Percentiles rank a stretch among this genome's conserved stretches.
Conservation (phyloP, 2,329 filamentous ascomycete genomes). For the Fusarium albosuccineum region DNA sequence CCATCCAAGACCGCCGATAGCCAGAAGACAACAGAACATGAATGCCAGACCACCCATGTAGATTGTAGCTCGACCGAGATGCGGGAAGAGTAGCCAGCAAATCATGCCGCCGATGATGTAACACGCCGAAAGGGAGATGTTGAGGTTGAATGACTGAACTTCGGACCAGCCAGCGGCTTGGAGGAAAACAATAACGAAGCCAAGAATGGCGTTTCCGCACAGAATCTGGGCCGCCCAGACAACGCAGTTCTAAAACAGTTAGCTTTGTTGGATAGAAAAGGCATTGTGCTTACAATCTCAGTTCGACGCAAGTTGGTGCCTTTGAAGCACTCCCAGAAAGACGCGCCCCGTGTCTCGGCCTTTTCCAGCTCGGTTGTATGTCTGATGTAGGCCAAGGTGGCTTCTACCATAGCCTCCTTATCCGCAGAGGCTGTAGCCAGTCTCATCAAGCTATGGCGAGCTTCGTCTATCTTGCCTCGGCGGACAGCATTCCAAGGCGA, state of each 20-base stretch:
- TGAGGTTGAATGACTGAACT: conserved; percentile 3
- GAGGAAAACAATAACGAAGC: conserved; percentile 1
- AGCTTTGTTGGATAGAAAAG: not conserved
- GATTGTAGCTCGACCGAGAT: not conserved
- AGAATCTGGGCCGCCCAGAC: not conserved
- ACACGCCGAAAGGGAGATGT: conserved; percentile 1
- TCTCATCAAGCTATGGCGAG: conserved; percentile 3
- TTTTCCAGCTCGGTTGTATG: not conserved
- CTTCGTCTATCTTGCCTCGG: not conserved
- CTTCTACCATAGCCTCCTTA: not conserved
- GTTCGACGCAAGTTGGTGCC: not conserved
- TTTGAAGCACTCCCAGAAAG: conserved; percentile 3
- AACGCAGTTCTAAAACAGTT: not conserved
- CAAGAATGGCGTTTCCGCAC: not conserved
- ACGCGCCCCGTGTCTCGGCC: not conserved
- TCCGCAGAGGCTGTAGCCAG: conserved; percentile 3
- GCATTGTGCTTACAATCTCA: not conserved
- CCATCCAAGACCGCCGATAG: not conserved
- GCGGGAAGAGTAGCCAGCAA: not conserved
- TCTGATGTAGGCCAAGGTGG: not conserved
- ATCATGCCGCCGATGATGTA: not conserved
- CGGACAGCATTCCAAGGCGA: conserved; percentile 1
- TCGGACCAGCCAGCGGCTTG: not conserved
- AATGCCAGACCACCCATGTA: not conserved
- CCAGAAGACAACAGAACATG: not conserved